Evolutionary conservation across 768 basidiomycete species (phyloP), one percentile per base, ranked within the genome.

Genomic region (Tulasnella sp.): DNA sequence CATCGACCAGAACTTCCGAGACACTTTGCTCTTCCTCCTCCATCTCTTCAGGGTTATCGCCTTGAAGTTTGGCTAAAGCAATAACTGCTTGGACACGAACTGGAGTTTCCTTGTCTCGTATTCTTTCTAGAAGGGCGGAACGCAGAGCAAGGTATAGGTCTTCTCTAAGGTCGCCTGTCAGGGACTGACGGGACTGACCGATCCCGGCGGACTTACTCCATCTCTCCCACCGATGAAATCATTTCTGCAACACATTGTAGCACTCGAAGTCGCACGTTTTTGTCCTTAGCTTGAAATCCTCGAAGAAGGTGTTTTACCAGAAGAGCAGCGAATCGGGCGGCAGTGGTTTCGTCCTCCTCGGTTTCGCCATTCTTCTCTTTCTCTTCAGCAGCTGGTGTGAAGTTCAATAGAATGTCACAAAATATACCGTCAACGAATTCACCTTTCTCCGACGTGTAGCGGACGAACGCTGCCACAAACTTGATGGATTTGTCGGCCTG

Each of bases 251-350:
- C 87, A n/a, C 90, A 85, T 75, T 93, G 91, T 2, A 93, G 86
- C 42, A 90, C 91, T 26, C 96, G 90, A 82, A 91, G 97, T 6
- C 96, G 89, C 51, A 94, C 91, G 61, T 87, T 87, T 85, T 96
- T 98, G 85, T 97, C 94, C 83, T 95, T 97, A 4, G 95, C 91
- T 23, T 86, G 81, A 83, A 95, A 94, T 3, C 95, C 96, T 78
- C 88, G 87, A 79, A 95, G 85, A 39, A 97, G 87, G 82, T 91
- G 94, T 71, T 88, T 88, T 61, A 96, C 85, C 10, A 95, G 85
- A 55, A 89, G 87, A 4, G 88, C 84, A 1, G 91, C 85, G 81
- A 96, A 93, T 79, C 94, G 87, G 0, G 93, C 87, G 0, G 90
- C 87, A 0, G 90, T 84, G 0, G 91, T 92, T 5, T 93, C 92